These are phyloP conservation scores for Asterophora lycoperdoides DNA, from an alignment of 768 basidiomycete species.

Conservation along the genomic window DNA sequence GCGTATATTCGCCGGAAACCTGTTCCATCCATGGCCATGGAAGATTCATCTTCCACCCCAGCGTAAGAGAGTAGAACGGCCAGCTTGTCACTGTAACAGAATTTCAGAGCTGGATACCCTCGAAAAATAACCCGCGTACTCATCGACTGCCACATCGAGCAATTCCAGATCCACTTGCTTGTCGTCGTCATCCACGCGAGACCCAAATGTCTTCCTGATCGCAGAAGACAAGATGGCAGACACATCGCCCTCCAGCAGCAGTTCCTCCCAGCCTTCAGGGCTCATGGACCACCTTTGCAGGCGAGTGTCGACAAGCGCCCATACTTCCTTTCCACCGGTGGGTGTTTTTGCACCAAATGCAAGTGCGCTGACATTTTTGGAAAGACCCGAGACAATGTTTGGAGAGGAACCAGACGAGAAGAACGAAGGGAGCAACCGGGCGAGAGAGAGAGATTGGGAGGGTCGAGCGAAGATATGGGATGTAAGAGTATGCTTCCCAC, in stretches of 20 bases:
- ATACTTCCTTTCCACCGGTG: slow-evolving; percentile 50
- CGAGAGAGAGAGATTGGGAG: slow-evolving; percentile 38
- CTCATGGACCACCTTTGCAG: slow-evolving; percentile 71
- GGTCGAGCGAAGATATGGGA: slow-evolving; percentile 59
- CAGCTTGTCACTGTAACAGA: slow-evolving; percentile 42
- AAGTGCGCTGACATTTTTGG: slow-evolving; percentile 64
- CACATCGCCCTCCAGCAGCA: slow-evolving; percentile 55
- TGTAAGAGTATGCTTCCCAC: slow-evolving; percentile 62
- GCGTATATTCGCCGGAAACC: slow-evolving; percentile 63
- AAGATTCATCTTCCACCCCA: slow-evolving; percentile 44
- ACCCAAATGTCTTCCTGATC: slow-evolving; percentile 39
- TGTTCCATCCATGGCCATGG: slow-evolving; percentile 33
- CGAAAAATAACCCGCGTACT: slow-evolving; percentile 32
- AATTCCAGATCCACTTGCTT: slow-evolving; percentile 65
- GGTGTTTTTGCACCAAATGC: slow-evolving; percentile 42
- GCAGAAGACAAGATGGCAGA: slow-evolving; percentile 42
- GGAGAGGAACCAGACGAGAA: slow-evolving; percentile 39
- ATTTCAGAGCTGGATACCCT: slow-evolving; percentile 1
- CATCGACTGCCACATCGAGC: slow-evolving; percentile 61
- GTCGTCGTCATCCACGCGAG: slow-evolving; percentile 34
- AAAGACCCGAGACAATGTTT: slow-evolving; percentile 35
- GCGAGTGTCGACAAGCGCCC: slow-evolving; percentile 63
- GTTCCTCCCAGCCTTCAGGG: slow-evolving; percentile 66
- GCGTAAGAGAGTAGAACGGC: slow-evolving; percentile 67
- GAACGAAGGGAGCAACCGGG: slow-evolving; percentile 39